Evolutionary conservation across 148 eudicot genomes (phyloP).

Genomic region (Amaranthus palmeri): DNA sequence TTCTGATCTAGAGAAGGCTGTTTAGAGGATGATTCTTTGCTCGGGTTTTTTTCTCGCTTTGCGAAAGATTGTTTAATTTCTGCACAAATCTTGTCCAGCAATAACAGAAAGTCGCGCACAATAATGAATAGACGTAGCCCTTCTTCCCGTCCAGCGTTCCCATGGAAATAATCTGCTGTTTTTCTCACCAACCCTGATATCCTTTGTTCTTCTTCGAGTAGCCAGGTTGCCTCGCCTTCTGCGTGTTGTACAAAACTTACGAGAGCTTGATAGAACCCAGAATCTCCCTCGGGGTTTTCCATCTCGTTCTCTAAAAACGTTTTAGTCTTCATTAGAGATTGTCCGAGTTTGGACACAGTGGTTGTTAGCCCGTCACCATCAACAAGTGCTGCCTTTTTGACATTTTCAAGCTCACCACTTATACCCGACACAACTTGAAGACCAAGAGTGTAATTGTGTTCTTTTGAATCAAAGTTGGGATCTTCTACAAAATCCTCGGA

Average conservation of each 20-base stretch:
- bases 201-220: conserved; percentile 64
- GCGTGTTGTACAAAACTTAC: conserved; percentile 43
- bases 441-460: conserved; percentile 45
- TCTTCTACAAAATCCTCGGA: conserved; percentile 47
- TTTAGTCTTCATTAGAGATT: conserved; percentile 39
- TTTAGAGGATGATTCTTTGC: conserved; percentile 26
- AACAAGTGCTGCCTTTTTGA: conserved; percentile 62
- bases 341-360: conserved; percentile 46
- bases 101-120: conserved; percentile 63
- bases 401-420: conserved; percentile 51
- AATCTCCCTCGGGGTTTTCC: conserved; percentile 34
- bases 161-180: conserved; percentile 84
- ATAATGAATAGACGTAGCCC: conserved; percentile 62
- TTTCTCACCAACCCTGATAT: conserved; percentile 60
- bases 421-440: conserved; percentile 58
- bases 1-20: conserved; percentile 28
- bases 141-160: conserved; percentile 65
- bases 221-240: conserved; percentile 43
- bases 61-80: conserved; percentile 38
- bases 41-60: conserved; percentile 16
- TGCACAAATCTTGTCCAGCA: conserved; percentile 63
- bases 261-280: conserved; percentile 40
- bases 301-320: conserved; percentile 56
- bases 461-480: conserved; percentile 30
- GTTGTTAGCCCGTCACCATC: conserved; percentile 55